Base-by-base conservation (phyloP, 140 eudicot species). In the Cichorium intybus region DNA sequence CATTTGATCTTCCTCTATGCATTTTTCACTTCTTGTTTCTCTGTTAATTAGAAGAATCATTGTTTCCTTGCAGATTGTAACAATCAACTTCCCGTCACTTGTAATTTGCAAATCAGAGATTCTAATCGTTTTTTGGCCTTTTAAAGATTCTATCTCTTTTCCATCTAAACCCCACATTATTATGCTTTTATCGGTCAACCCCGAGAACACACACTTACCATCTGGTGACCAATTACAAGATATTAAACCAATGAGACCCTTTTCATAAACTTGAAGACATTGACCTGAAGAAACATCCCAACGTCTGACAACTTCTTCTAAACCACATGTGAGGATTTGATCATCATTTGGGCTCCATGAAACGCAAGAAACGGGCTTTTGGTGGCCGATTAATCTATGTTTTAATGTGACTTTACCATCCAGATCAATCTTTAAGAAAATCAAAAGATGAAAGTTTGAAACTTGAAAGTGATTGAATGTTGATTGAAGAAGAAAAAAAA, bases 181-280 rank as follows among this genome's bases (percentile, higher is more conserved):
- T 58, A 85, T 72, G 85, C 96, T 87, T 75, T 75, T 87, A 78
- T 87, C 97, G 5, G 84, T 80, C 31, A 81, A 68, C 28, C 96
- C 97, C 3, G 87, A 62, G 56, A 75, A 78, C 62, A 91, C 70
- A 31, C 73, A 77, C 62, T 79, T 77, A n/a, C 96, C 96, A 85
- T 87, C 96, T n/a, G 86, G 88, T 17, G 89, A 76, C 97, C 97
- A 91, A 28, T 64, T 91, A 67, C 96, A 87, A 0, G 97, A 91
- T 61, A 91, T 69, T 10, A 77, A 46, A 56, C 95, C 84, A 52
- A 79, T 37, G 51, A 80, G 81, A 20, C 54, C 71, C 64, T 80
- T 91, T 65, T 82, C 91, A 28, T 91, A 91, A 62, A 81, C 70
- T 14, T 77, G 82, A 52, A 85, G 84, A 64, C 97, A 91, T 77